Evolutionary conservation across 768 basidiomycete genomes (phyloP).

Genomic region (Macrolepiota albuminosa): DNA sequence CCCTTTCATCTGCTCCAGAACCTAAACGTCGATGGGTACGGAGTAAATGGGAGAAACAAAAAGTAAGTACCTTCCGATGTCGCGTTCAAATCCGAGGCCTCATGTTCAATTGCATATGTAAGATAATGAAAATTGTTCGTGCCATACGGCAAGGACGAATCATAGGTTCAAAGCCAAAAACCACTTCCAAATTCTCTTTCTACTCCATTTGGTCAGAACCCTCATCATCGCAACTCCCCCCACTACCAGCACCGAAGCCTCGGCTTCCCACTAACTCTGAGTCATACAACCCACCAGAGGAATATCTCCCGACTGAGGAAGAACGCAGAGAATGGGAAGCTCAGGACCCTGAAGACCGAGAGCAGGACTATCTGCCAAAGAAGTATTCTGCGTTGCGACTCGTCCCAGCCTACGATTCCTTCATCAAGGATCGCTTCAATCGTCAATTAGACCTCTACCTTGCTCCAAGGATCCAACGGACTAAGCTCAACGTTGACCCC

Average conservation of each 20-base stretch:
- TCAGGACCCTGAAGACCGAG: constrained; percentile 83
- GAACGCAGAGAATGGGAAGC: constrained; percentile 83
- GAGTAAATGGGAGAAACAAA: constrained; percentile 99
- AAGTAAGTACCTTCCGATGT: constrained; percentile 45
- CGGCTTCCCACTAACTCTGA: constrained; percentile 89
- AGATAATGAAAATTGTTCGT: constrained; percentile 99
- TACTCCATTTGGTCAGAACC: constrained; percentile 89
- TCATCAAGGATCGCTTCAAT: constrained; percentile 91
- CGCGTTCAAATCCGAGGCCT: not conserved
- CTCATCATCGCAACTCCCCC: constrained; percentile 72
- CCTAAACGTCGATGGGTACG: constrained; percentile 96
- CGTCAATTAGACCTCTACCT: constrained; percentile 96
- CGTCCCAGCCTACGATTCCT: constrained; percentile 87
- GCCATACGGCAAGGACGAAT: constrained; percentile 97
- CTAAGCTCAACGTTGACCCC: constrained; percentile 89
- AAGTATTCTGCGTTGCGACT: constrained; percentile 82
- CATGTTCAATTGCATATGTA: constrained; percentile 3
- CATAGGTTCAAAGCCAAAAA: constrained; percentile 81
- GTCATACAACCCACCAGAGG: constrained; percentile 97
- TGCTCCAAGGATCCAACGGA: constrained; percentile 85
- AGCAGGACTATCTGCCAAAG: constrained; percentile 83
- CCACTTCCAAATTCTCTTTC: constrained; percentile 61
- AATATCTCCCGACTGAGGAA: constrained; percentile 84
- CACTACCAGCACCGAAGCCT: constrained; percentile 89
- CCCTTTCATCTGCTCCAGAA: constrained; percentile 84